phyloP scores from a whole-genome alignment of 2,329 filamentous ascomycete genomes.

The Alternaria sp. region DNA sequence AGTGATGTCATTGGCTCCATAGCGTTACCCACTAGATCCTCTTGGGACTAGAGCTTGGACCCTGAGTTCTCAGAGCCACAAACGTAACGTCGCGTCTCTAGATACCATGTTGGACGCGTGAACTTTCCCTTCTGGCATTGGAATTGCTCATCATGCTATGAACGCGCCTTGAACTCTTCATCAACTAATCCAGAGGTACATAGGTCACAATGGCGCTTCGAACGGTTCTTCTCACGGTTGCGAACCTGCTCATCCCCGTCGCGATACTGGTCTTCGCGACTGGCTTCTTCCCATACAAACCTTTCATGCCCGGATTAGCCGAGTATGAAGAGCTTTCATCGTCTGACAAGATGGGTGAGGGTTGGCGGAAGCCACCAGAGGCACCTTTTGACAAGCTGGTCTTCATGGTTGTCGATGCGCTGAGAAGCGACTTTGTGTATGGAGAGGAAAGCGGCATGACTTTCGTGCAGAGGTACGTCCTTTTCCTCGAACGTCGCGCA shows the following conservation, averaged over 20 bases:
- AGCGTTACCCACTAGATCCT: conserved; percentile 20
- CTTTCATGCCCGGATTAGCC: conserved; percentile 85
- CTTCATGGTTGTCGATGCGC: conserved; percentile 97
- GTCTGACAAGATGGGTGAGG: conserved; percentile 47
- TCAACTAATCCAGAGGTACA: conserved; percentile 9
- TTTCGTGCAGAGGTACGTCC: conserved; percentile 81
- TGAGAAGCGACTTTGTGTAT: conserved; percentile 92
- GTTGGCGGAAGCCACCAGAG: conserved; percentile 57
- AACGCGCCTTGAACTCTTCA: not conserved
- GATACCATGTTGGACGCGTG: conserved; percentile 31
- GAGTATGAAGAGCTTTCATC: conserved; percentile 66
- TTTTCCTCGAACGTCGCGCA: not conserved
- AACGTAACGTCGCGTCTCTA: conserved; percentile 34
- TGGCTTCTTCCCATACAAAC: conserved; percentile 98
- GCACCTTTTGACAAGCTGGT: conserved; percentile 87
- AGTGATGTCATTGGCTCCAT: conserved; percentile 48
- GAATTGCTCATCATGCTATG: conserved; percentile 19
- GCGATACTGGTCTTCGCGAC: conserved; percentile 76
- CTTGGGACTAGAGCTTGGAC: conserved; percentile 37
- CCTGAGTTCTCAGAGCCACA: conserved; percentile 26
- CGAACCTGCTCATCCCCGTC: conserved; percentile 80
- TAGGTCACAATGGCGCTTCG: conserved; percentile 33
- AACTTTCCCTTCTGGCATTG: conserved; percentile 6
- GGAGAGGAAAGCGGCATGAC: conserved; percentile 79
- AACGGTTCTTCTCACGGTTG: conserved; percentile 62